Conservation (phyloP, 2,329 filamentous ascomycete genomes). For the Graphiopsis chlorocephala region DNA sequence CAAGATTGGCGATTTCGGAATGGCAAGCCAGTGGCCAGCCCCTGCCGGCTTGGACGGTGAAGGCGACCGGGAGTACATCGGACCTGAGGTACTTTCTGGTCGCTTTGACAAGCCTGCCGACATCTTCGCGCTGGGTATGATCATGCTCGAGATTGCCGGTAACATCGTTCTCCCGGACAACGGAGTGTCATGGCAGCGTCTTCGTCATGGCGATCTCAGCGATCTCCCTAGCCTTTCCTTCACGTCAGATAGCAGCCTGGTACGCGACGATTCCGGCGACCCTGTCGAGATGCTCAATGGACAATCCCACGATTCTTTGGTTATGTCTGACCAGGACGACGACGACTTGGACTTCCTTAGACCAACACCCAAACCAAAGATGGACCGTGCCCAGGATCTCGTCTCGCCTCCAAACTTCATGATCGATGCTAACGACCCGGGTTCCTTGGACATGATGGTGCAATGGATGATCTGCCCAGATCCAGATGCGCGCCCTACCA, state of each 20-base stretch:
- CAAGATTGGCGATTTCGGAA: conserved; percentile 83
- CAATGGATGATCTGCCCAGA: conserved; percentile 82
- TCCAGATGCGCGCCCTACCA: conserved; percentile 68
- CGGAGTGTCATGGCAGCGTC: conserved; percentile 82
- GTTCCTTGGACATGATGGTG: conserved; percentile 80
- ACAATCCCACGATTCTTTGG: conserved; percentile 27
- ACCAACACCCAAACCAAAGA: conserved; percentile 24
- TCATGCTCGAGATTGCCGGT: conserved; percentile 89
- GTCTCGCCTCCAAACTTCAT: conserved; percentile 80
- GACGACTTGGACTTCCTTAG: conserved; percentile 40
- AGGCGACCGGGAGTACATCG: conserved; percentile 94
- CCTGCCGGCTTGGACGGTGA: conserved; percentile 78
- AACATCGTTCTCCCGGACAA: conserved; percentile 95
- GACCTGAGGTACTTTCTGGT: conserved; percentile 84
- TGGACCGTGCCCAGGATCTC: conserved; percentile 50
- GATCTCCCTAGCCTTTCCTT: conserved; percentile 85
- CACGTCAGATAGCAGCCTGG: conserved; percentile 66
- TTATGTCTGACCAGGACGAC: conserved; percentile 31
- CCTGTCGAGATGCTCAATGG: conserved; percentile 42
- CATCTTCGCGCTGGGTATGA: conserved; percentile 89
- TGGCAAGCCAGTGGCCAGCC: conserved; percentile 77
- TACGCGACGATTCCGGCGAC: conserved; percentile 72
- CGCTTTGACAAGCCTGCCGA: conserved; percentile 88
- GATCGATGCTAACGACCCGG: conserved; percentile 67
- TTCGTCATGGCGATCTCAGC: conserved; percentile 84